Conservation (phyloP, 1,284 basidiomycete genomes). For the Xanthoconium separans region DNA sequence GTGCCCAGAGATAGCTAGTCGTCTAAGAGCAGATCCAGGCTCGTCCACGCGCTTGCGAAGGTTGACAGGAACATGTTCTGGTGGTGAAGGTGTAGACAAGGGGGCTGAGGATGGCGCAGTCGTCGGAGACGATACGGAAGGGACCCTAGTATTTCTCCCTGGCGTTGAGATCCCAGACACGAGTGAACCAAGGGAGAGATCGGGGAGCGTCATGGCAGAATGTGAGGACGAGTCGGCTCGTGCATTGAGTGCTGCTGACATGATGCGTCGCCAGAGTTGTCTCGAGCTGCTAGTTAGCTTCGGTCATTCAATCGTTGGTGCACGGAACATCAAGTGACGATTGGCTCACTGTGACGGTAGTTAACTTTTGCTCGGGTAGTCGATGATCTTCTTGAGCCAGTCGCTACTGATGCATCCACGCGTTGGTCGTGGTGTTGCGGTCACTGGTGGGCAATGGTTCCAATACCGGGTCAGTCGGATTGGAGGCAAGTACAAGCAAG, state of each 20-base stretch:
- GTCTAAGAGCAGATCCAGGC: conserved; percentile 23
- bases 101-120: conserved; percentile 57
- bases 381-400: background rate
- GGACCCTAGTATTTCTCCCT: conserved; percentile 46
- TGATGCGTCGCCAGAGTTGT: conserved; percentile 5
- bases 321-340: background rate
- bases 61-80: conserved; percentile 15
- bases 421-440: background rate
- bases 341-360: conserved; percentile 7
- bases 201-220: conserved; percentile 49
- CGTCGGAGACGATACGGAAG: conserved; percentile 50
- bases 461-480: background rate
- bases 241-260: conserved; percentile 24
- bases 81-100: conserved; percentile 54
- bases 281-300: background rate
- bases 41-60: conserved; percentile 26
- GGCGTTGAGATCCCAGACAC: conserved; percentile 58
- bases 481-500: background rate
- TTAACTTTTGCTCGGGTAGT: background rate
- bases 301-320: background rate
- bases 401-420: background rate
- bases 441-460: background rate
- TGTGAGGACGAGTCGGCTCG: conserved; percentile 37
- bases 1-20: conserved; percentile 29
- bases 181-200: conserved; percentile 62